Evolutionary conservation across 306 rosid genomes (phyloP).

Genomic region (Senna tora): DNA sequence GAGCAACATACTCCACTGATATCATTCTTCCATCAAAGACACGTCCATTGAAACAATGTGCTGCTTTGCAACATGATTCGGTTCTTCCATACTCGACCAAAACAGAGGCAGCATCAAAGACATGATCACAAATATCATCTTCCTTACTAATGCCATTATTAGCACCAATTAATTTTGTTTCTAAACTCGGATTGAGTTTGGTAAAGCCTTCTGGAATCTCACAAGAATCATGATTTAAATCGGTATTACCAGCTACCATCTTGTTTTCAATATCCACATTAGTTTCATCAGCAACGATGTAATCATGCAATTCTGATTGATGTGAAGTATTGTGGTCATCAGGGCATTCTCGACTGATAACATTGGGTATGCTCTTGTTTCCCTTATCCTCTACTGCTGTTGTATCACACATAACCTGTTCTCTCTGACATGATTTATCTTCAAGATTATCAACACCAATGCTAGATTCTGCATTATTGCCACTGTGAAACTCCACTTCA

Average conservation of each 20-base stretch:
- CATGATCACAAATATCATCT: slow-evolving; percentile 36
- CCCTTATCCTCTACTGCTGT: slow-evolving; percentile 20
- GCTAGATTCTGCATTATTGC: too few species aligned
- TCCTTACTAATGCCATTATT: slow-evolving; percentile 36
- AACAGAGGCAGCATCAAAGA: slow-evolving; percentile 64
- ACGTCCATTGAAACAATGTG: slow-evolving; percentile 82
- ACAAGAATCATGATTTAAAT: slow-evolving; percentile 26
- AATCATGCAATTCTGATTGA: slow-evolving; percentile 38
- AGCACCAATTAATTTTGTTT: slow-evolving; percentile 39
- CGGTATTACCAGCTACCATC: slow-evolving; percentile 25
- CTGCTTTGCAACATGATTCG: slow-evolving; percentile 74
- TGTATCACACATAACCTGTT: slow-evolving; percentile 40
- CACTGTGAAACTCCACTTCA: slow-evolving; percentile 32
- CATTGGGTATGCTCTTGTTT: slow-evolving; percentile 30
- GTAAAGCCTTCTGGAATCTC: slow-evolving; percentile 39
- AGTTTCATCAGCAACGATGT: slow-evolving; percentile 36
- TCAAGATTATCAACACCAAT: slow-evolving; percentile 38
- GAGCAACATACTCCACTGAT: slow-evolving; percentile 65
- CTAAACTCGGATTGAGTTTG: slow-evolving; percentile 34
- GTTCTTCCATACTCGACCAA: slow-evolving; percentile 83
- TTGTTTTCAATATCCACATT: slow-evolving; percentile 40
- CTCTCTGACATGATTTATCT: slow-evolving; percentile 39
- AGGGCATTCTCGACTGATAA: slow-evolving; percentile 35
- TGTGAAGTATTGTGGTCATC: slow-evolving; percentile 37
- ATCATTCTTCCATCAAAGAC: slow-evolving; percentile 69